Conservation (phyloP, 2,329 filamentous ascomycete genomes). For the Sporothrix dimorphospora region DNA sequence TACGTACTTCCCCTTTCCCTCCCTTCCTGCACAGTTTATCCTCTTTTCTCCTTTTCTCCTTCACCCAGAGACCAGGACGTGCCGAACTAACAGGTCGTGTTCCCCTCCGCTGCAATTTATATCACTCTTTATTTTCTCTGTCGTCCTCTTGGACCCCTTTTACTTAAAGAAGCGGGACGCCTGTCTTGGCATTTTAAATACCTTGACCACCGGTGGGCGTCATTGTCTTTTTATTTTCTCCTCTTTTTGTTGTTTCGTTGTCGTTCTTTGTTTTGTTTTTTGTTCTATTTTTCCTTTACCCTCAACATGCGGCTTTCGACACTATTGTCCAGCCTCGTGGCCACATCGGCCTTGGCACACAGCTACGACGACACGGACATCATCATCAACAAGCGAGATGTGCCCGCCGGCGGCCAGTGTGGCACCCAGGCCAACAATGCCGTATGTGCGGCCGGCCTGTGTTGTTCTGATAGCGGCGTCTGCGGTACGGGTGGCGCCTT, state of each 20-base stretch:
- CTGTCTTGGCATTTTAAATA: not conserved
- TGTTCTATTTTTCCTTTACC: not conserved
- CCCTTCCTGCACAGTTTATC: too few species aligned
- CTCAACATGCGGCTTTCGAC: not conserved
- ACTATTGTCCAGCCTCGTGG: not conserved
- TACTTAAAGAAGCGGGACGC: not conserved
- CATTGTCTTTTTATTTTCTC: not conserved
- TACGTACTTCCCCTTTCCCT: constrained; percentile 2
- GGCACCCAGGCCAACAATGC: constrained; percentile 34
- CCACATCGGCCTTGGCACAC: not conserved
- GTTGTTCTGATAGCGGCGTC: constrained; percentile 40
- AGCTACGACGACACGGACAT: constrained; percentile 5
- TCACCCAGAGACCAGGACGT: not conserved
- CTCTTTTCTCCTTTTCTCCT: not conserved
- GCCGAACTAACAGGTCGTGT: not conserved
- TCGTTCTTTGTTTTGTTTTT: not conserved
- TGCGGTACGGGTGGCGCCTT: constrained; percentile 40
- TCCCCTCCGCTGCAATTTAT: constrained; percentile 2
- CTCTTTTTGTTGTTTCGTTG: not conserved
- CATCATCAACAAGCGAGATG: constrained; percentile 19
- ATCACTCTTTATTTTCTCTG: not conserved
- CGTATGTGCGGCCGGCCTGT: constrained; percentile 35
- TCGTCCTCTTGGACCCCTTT: not conserved
- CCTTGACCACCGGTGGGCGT: not conserved
- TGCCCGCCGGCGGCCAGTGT: constrained; percentile 30